These are phyloP conservation scores for Vararia minispora DNA, from an alignment of 768 basidiomycete genomes.

Conservation along the genomic window DNA sequence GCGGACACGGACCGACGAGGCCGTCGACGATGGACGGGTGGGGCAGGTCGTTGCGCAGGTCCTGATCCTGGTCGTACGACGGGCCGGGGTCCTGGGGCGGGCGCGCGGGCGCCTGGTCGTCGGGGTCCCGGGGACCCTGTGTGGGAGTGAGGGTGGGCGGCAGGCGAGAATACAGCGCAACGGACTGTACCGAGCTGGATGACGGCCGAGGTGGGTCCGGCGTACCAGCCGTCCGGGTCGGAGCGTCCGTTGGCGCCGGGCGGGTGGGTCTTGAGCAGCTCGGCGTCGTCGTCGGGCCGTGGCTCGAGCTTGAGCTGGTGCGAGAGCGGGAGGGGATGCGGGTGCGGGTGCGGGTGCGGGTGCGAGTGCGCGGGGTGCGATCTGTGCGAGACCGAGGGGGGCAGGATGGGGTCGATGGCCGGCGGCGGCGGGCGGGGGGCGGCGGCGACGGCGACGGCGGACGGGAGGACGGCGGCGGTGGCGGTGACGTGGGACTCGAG, in stretches of 20 bases:
- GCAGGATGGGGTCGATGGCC: constrained; percentile 11
- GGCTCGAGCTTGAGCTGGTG: constrained; percentile 34
- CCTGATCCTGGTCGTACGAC: constrained; percentile 55
- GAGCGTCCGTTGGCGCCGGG: constrained; percentile 63
- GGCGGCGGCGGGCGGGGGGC: constrained; percentile 15
- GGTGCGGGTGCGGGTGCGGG: background rate
- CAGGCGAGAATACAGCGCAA: no score
- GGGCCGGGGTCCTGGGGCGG: constrained; percentile 30
- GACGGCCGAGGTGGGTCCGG: constrained; percentile 69
- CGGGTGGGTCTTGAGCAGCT: constrained; percentile 32
- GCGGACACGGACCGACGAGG: no score
- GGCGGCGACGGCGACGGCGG: constrained; percentile 8
- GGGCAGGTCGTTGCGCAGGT: constrained; percentile 59
- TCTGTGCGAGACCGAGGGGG: background rate
- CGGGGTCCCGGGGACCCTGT: constrained; percentile 22
- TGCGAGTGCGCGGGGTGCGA: background rate
- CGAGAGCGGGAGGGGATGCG: background rate
- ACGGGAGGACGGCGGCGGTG: constrained; percentile 16
- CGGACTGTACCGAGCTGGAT: constrained; percentile 56
- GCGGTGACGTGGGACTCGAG: constrained; percentile 47
- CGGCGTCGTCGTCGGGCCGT: constrained; percentile 37
- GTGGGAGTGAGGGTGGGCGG: no score
- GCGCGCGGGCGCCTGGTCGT: constrained; percentile 4
- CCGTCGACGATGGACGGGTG: constrained; percentile 57
- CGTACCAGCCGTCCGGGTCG: constrained; percentile 58